Evolutionary conservation across 352 stramenopile genomes (phyloP).

Genomic region (Globisporangium emineosum): DNA sequence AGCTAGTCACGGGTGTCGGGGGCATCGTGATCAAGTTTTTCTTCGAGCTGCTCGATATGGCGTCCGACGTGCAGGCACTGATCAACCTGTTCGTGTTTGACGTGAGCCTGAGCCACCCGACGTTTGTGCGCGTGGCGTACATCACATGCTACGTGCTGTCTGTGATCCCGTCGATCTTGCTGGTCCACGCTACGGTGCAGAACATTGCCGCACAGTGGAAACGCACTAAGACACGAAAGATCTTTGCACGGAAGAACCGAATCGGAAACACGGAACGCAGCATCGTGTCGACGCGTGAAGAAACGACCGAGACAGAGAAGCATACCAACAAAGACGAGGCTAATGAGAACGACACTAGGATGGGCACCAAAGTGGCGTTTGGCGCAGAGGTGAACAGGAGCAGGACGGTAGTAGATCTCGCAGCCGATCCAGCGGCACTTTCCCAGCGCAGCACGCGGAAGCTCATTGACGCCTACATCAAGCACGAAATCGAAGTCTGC

Average conservation of each 20-base stretch:
- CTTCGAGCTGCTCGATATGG: constrained; percentile 24
- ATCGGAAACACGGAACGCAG: background rate
- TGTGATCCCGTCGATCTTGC: constrained; percentile 5
- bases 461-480: constrained; percentile 9
- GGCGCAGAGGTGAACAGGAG: background rate
- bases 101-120: constrained; percentile 13
- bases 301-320: background rate
- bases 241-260: background rate
- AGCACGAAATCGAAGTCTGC: constrained; percentile 8
- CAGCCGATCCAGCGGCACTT: background rate
- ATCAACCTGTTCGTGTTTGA: constrained; percentile 25
- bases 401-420: background rate
- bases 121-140: constrained; percentile 20
- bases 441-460: background rate
- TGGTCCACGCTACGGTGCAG: constrained; percentile 18
- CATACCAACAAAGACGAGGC: background rate
- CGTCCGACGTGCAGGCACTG: constrained; percentile 19
- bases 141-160: constrained; percentile 20
- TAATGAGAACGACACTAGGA: background rate
- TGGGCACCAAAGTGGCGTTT: background rate
- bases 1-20: constrained; percentile 18
- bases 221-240: constrained; percentile 12
- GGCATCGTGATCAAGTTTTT: constrained; percentile 14
- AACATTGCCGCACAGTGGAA: constrained; percentile 18
- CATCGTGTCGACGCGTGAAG: background rate